Evolutionary conservation across 495 filamentous ascomycete species (phyloP).

Genomic region (Aspergillus bertholletiae): DNA sequence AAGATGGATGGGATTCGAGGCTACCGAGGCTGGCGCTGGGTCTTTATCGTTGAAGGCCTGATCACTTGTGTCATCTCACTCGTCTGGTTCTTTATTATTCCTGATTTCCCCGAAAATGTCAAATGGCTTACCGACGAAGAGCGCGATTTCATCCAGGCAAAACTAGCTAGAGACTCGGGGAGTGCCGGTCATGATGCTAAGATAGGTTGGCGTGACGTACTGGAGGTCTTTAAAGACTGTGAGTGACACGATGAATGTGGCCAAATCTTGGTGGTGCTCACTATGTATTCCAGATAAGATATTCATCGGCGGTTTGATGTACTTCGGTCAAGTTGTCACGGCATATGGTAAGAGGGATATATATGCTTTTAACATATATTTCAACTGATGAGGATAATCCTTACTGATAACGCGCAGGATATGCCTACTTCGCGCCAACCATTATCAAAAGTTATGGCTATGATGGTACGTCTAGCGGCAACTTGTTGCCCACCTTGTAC

Average conservation of each 20-base stretch:
- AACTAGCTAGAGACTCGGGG: slow-evolving; percentile 78
- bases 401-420: slow-evolving; percentile 36
- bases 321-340: slow-evolving; percentile 63
- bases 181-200: slow-evolving; percentile 59
- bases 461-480: too few species aligned
- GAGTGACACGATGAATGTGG: slow-evolving; percentile 19
- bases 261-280: neutral
- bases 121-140: slow-evolving; percentile 68
- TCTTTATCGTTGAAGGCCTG: slow-evolving; percentile 63
- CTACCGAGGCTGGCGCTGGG: slow-evolving; percentile 84
- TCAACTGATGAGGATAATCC: too few species aligned
- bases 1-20: slow-evolving; percentile 63
- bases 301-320: slow-evolving; percentile 80
- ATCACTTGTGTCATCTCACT: slow-evolving; percentile 67
- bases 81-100: slow-evolving; percentile 72
- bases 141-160: slow-evolving; percentile 63
- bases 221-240: slow-evolving; percentile 72
- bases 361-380: too few species aligned
- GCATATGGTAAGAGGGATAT: slow-evolving; percentile 50
- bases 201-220: slow-evolving; percentile 62
- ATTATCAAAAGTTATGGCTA: slow-evolving; percentile 69
- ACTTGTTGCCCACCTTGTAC: too few species aligned
- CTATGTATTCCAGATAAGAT: slow-evolving; percentile 50
- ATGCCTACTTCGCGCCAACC: slow-evolving; percentile 70
- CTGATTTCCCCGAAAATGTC: slow-evolving; percentile 61